Evolutionary conservation across 2,329 filamentous ascomycete species (phyloP), one percentile per base, ranked within the genome.

Genomic region (Coniosporium tulheliwenetii): DNA sequence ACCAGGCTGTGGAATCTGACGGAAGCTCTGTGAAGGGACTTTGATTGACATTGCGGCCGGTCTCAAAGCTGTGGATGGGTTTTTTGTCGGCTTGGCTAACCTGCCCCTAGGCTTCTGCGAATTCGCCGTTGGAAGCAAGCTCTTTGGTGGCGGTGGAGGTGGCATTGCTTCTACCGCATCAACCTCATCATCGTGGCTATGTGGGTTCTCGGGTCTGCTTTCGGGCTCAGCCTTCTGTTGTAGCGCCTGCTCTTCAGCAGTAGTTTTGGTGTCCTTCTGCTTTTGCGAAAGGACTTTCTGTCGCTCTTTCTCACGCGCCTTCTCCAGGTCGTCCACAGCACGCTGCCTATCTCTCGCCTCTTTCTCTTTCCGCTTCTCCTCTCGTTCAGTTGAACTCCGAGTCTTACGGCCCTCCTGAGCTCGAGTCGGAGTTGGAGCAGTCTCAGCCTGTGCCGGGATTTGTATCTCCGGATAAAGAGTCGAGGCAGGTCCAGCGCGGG

Each of bases 21-120:
- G 19, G 19, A 26, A 26, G 19, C 62, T 57, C 39, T 60, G 56
- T 38, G 63, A 59, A 42, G 57, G 81, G 44, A 85, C 79, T 43
- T 73, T 74, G 50, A 81, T 86, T 43, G 81, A 75, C 2, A 81
- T 84, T 7, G 79, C 81, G 1, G 73, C 74, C 44, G 79, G 76
- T 54, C 78, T 84, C 0, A 69, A 54, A 54, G 81, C 83, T 9
- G 60, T 48, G 3, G 66, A 48, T 1, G 66, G 52, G 34, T 81
- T 77, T 52, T 79, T 81, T 8, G 67, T 67, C 2, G 78, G 77
- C 49, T 74, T 81, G 3, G 72, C 52, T 0, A 77, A 77, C 40
- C 78, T 67, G 51, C 77, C 70, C 39, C 65, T 70, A 38, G 57
- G 66, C 46, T 71, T 73, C 48, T 49, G 69, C 56, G 32, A 65